A percentile compares a stretch with the other conserved stretches of the same genome.
phyloP scores from a whole-genome alignment of 2,329 filamentous ascomycete genomes.

The Harringtonia aguacate region DNA sequence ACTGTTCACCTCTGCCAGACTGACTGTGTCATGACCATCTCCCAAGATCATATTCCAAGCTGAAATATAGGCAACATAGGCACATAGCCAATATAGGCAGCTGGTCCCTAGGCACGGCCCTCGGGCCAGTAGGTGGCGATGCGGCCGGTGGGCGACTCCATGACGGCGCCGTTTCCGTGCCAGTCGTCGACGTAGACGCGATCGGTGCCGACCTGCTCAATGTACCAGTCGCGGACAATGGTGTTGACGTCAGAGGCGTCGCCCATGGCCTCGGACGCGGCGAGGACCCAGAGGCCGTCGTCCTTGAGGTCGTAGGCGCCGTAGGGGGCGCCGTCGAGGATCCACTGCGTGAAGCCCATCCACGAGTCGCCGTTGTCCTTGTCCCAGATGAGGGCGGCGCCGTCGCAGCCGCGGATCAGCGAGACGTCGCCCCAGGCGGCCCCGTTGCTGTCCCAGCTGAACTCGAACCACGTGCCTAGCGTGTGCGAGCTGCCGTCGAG shows the following conservation, averaged over 20 bases:
- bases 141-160: constrained; percentile 2
- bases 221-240: constrained; percentile 5
- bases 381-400: constrained; percentile 6
- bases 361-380: constrained; percentile 4
- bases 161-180: constrained; percentile 4
- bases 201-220: constrained; percentile 1
- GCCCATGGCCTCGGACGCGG: constrained; percentile 3
- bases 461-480: constrained; percentile 6
- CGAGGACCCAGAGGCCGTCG: constrained; percentile 6
- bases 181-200: constrained; percentile 6
- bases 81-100: too few species aligned
- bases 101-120: constrained; percentile 2
- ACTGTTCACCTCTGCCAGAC: too few species aligned
- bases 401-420: constrained; percentile 8
- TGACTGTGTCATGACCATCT: too few species aligned
- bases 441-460: constrained; percentile 4
- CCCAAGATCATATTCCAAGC: too few species aligned
- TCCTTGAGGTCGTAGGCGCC: constrained; percentile 5
- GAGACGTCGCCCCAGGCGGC: constrained; percentile 6
- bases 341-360: constrained; percentile 6
- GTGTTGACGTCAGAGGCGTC: constrained; percentile 3
- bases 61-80: too few species aligned
- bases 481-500: constrained; percentile 1
- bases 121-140: constrained; percentile 6
- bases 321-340: constrained; percentile 4